These are phyloP conservation scores for Cladophialophora carrionii DNA, from an alignment of 2,329 filamentous ascomycete genomes.

Conservation along the genomic window DNA sequence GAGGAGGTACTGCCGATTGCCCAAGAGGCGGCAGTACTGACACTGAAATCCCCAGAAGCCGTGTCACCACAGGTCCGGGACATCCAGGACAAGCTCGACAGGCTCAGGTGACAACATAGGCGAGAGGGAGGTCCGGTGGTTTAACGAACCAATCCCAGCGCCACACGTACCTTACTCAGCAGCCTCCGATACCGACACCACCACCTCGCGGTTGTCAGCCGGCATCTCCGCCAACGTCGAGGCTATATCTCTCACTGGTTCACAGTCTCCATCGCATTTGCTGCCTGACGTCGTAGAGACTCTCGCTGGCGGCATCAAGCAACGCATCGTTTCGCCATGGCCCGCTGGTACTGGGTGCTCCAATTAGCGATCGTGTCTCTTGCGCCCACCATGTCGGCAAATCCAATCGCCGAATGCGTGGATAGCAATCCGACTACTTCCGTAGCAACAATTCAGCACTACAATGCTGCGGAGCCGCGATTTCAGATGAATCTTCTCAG, in stretches of 20 bases:
- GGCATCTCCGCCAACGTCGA: constrained; percentile 6
- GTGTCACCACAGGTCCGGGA: constrained; percentile 53
- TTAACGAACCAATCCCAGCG: constrained; percentile 20
- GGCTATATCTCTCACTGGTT: constrained; percentile 3
- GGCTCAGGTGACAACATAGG: constrained; percentile 14
- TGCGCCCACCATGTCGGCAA: constrained; percentile 4
- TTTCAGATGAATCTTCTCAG: constrained; percentile 8
- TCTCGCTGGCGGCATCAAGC: not conserved
- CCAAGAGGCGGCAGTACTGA: constrained; percentile 78
- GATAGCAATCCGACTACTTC: constrained; percentile 19
- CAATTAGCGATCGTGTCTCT: constrained; percentile 7
- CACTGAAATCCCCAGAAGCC: constrained; percentile 72
- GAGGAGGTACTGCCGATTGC: constrained; percentile 74
- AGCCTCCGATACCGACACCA: constrained; percentile 8
- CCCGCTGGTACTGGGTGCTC: not conserved
- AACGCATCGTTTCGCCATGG: constrained; percentile 11
- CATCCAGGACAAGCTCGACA: constrained; percentile 25
- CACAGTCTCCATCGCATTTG: constrained; percentile 2
- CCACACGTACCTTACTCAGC: constrained; percentile 20
- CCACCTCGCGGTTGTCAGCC: constrained; percentile 7
- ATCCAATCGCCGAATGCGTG: constrained; percentile 2
- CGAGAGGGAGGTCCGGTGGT: not conserved
- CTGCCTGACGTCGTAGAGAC: not conserved
- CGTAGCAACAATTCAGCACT: constrained; percentile 12
- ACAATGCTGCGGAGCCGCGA: constrained; percentile 2